phyloP scores from a whole-genome alignment of 1,139 yeast species.

The Candida buenavistaensis region DNA sequence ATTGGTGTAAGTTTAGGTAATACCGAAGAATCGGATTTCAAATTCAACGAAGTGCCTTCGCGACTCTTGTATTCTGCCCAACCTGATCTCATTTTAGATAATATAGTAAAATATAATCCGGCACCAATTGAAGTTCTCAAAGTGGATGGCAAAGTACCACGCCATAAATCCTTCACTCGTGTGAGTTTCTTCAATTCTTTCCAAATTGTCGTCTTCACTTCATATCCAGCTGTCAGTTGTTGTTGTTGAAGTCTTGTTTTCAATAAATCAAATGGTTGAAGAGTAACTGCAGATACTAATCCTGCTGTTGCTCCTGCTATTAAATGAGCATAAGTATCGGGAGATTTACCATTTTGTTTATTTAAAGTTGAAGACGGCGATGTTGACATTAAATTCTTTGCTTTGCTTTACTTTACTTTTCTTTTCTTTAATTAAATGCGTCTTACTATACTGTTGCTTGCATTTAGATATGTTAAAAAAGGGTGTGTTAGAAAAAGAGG shows the following conservation, averaged over 20 bases:
- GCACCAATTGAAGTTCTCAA: conserved; percentile 89
- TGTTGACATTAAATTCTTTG: conserved; percentile 3
- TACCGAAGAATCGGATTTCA: conserved; percentile 23
- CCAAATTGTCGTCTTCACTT: conserved; percentile 38
- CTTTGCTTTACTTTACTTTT: too few species aligned
- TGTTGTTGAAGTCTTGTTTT: conserved; percentile 90
- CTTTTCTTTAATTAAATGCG: too few species aligned
- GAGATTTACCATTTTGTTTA: conserved; percentile 9
- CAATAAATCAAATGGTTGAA: conserved; percentile 88
- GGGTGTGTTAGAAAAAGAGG: background rate
- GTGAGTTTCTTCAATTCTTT: conserved; percentile 49
- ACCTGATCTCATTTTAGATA: conserved; percentile 60
- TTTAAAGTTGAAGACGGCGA: background rate
- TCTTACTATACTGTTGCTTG: too few species aligned
- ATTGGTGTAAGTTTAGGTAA: conserved; percentile 72
- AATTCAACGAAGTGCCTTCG: conserved; percentile 12
- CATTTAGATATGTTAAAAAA: too few species aligned
- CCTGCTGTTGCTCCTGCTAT: conserved; percentile 89
- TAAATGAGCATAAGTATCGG: conserved; percentile 47
- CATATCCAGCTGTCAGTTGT: conserved; percentile 35
- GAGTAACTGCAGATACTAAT: conserved; percentile 70
- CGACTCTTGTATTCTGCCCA: conserved; percentile 38
- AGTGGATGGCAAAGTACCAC: conserved; percentile 92
- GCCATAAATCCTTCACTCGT: conserved; percentile 66
- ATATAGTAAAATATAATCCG: conserved; percentile 74